A percentile compares a stretch with the other conserved stretches of the same genome.
These are phyloP conservation scores for Excoecaria cochinchinensis DNA, from an alignment of 345 rosid genomes.

Conservation along the genomic window DNA sequence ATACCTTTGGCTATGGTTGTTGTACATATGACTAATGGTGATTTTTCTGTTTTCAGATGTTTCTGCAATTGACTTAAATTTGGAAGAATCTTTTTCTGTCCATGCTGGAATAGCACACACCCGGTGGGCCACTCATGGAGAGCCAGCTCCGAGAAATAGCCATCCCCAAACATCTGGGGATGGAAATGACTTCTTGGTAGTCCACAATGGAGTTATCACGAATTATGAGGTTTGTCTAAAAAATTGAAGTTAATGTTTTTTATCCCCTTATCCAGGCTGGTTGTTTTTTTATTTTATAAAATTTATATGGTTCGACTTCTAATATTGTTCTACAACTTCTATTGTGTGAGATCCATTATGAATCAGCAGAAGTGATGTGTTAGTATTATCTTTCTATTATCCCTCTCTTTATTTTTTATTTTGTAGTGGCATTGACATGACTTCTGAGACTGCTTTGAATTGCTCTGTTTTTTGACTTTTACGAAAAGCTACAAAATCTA, in stretches of 20 bases:
- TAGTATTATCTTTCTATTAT: neutral
- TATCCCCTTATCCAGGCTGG: neutral
- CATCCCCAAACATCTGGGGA: conserved; percentile 88
- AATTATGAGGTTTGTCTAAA: conserved; percentile 65
- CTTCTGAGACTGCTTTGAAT: neutral
- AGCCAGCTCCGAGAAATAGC: conserved; percentile 87
- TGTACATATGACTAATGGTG: conserved; percentile 3
- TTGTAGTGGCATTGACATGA: neutral
- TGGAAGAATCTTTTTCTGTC: conserved; percentile 60
- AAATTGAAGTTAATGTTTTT: neutral
- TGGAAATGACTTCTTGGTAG: conserved; percentile 86
- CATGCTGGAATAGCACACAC: conserved; percentile 99
- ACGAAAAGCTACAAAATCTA: neutral
- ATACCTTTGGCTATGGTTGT: neutral
- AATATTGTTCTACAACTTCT: neutral
- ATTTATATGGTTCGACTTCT: neutral
- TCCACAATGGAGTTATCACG: conserved; percentile 89
- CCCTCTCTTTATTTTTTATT: neutral
- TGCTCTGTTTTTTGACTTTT: neutral
- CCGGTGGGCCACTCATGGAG: conserved; percentile 98
- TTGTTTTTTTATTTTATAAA: neutral
- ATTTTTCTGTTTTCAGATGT: conserved; percentile 49
- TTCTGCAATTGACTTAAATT: conserved; percentile 53
- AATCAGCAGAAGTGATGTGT: neutral
- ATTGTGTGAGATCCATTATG: neutral